A percentile compares a stretch with the other conserved stretches of the same genome.
Conservation (phyloP, 164 flowering plant species). For the Brasenia schreberi region DNA sequence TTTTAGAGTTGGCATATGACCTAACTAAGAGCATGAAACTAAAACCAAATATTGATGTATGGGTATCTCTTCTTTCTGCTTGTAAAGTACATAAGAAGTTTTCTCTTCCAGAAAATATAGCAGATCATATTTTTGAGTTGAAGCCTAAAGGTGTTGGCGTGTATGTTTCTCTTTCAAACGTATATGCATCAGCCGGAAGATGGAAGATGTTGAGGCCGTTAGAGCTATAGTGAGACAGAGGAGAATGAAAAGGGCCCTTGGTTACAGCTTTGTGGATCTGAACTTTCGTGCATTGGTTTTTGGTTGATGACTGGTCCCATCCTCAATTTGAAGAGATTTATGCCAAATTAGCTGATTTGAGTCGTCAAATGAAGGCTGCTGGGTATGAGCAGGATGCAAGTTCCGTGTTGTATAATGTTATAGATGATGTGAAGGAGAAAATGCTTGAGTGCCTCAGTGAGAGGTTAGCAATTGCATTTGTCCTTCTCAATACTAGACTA, state of each 20-base stretch:
- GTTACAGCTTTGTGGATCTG: slow-evolving; percentile 33
- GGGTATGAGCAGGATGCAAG: slow-evolving; percentile 31
- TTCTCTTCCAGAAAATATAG: slow-evolving; percentile 27
- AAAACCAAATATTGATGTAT: slow-evolving; percentile 23
- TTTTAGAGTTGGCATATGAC: slow-evolving; percentile 28
- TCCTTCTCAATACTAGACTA: slow-evolving; percentile 21
- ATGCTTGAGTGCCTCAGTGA: slow-evolving; percentile 40
- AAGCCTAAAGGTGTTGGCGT: slow-evolving; percentile 20
- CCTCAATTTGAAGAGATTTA: slow-evolving; percentile 20
- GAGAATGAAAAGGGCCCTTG: slow-evolving; percentile 25
- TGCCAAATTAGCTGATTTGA: slow-evolving; percentile 23
- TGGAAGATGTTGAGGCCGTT: slow-evolving; percentile 37
- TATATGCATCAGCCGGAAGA: slow-evolving; percentile 27
- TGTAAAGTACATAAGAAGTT: slow-evolving; percentile 28
- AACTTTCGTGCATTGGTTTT: slow-evolving; percentile 24
- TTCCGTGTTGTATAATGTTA: slow-evolving; percentile 25
- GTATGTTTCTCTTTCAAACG: slow-evolving; percentile 31
- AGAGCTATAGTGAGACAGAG: slow-evolving; percentile 18
- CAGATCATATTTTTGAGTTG: slow-evolving; percentile 18
- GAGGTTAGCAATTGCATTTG: slow-evolving; percentile 35
- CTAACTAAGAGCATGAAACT: slow-evolving; percentile 22
- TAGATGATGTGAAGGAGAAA: slow-evolving; percentile 27
- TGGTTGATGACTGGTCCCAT: slow-evolving; percentile 31
- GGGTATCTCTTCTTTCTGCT: slow-evolving; percentile 37
- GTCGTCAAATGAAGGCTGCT: slow-evolving; percentile 15